These are phyloP conservation scores for Macrolepiota fuliginosa DNA, from an alignment of 768 basidiomycete species.

Conservation along the genomic window DNA sequence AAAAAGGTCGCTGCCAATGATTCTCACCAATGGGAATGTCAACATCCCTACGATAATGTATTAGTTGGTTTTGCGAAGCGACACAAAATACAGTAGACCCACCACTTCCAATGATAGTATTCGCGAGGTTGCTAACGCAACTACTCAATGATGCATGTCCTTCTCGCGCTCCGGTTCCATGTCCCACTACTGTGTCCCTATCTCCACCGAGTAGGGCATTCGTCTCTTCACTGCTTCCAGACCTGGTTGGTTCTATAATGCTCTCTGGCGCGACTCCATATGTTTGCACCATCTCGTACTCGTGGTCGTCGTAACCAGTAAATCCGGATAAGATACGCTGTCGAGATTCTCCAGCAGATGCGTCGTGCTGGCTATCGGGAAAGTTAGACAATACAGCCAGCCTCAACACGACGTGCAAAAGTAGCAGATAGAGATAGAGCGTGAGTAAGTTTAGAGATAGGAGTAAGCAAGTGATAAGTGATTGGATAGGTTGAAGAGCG, in stretches of 20 bases:
- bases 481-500: neutral
- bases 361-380: neutral
- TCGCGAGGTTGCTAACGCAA: constrained; percentile 76
- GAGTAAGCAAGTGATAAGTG: neutral
- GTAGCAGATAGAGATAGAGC: neutral
- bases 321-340: neutral
- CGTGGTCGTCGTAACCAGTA: constrained; percentile 22
- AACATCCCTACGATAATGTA: constrained; percentile 64
- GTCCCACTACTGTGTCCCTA: constrained; percentile 21
- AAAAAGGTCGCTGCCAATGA: constrained; percentile 1
- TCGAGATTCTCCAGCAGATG: neutral
- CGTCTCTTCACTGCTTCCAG: constrained; percentile 37
- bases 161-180: constrained; percentile 32
- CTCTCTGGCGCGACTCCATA: constrained; percentile 57
- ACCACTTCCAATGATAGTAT: constrained; percentile 93
- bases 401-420: neutral
- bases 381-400: neutral
- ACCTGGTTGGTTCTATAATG: constrained; percentile 24
- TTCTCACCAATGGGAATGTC: constrained; percentile 76
- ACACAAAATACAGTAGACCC: constrained; percentile 24
- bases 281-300: constrained; percentile 64
- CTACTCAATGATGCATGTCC: constrained; percentile 71
- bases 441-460: neutral
- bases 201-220: constrained; percentile 60
- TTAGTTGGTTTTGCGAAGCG: neutral